Percentiles rank a stretch among this genome's conserved stretches.
phyloP scores from a whole-genome alignment of 257 asterid species.

The Solanum dulcamara region DNA sequence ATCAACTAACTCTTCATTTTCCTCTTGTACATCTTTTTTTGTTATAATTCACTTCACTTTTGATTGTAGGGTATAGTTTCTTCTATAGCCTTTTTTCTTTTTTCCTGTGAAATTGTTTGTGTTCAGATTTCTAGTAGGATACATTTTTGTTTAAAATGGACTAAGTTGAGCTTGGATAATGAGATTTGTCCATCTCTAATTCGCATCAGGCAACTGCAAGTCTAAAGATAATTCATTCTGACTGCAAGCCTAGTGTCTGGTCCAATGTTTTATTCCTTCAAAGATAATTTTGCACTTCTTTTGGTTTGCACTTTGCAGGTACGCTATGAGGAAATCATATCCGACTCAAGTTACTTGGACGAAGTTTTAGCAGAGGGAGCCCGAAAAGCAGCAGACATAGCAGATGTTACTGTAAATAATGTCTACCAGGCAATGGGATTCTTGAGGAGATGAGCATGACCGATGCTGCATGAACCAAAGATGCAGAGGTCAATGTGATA shows the following conservation, averaged over 20 bases:
- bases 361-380: constrained; percentile 73
- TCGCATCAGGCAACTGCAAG: background rate
- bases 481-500: background rate
- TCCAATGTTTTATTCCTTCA: background rate
- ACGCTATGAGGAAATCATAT: constrained; percentile 60
- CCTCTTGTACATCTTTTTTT: background rate
- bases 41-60: background rate
- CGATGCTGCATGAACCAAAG: background rate
- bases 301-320: constrained; percentile 23
- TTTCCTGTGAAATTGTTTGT: background rate
- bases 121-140: background rate
- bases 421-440: constrained; percentile 93
- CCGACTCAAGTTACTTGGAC: constrained; percentile 61
- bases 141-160: background rate
- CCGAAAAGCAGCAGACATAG: constrained; percentile 58
- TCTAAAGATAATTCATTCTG: background rate
- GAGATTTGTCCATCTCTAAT: background rate
- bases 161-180: background rate
- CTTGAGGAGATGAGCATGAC: constrained; percentile 33
- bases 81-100: background rate
- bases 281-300: background rate
- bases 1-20: background rate
- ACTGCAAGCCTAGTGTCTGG: background rate
- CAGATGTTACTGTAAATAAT: constrained; percentile 54
- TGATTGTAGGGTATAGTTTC: background rate